Evolutionary conservation across 257 asterid species (phyloP).

Genomic region (Nicotiana sylvestris): DNA sequence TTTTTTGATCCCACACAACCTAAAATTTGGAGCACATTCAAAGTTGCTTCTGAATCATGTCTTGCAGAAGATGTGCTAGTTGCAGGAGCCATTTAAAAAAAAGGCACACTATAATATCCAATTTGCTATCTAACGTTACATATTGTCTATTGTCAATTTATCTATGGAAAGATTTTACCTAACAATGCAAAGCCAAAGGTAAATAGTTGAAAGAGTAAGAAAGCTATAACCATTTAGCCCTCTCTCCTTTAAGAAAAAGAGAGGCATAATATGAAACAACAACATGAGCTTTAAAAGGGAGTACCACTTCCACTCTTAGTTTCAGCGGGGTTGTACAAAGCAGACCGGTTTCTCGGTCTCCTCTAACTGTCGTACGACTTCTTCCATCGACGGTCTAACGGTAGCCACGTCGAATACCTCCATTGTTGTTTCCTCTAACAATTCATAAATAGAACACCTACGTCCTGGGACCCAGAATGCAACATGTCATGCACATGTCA

Average conservation of each 20-base stretch:
- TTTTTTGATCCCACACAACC: not conserved
- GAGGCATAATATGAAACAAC: constrained; percentile 16
- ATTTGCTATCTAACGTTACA: not conserved
- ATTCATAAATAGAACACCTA: no score
- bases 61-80: not conserved
- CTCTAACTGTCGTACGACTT: constrained; percentile 89
- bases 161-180: not conserved
- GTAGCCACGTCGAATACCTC: constrained; percentile 82
- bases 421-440: constrained; percentile 83
- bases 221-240: constrained; percentile 7
- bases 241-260: constrained; percentile 18
- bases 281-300: constrained; percentile 61
- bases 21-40: not conserved
- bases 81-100: not conserved
- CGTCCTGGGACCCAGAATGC: no score
- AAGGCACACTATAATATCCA: not conserved
- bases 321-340: constrained; percentile 91
- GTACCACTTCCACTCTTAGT: constrained; percentile 96
- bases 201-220: constrained; percentile 5
- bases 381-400: constrained; percentile 89
- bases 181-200: not conserved
- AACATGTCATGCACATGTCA: no score
- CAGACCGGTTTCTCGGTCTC: constrained; percentile 97
- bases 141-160: not conserved
- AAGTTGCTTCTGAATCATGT: not conserved